phyloP scores from a whole-genome alignment of 2,329 filamentous ascomycete genomes.

The Cercospora janseana region DNA sequence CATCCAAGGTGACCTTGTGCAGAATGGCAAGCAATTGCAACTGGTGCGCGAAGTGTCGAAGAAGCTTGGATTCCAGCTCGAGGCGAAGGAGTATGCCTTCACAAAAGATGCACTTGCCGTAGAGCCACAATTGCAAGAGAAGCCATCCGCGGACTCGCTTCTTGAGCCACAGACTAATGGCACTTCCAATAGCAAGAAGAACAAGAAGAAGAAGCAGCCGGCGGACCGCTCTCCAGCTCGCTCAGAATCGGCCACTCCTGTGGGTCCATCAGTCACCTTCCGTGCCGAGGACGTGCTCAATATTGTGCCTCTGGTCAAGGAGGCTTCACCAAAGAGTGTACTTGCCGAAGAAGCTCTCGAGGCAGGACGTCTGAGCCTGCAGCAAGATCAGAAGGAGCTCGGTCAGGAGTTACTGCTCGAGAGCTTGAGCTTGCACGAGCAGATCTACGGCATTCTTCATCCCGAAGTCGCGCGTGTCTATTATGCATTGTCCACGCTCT shows the following conservation, averaged over 20 bases:
- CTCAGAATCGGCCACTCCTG: slow-evolving; percentile 41
- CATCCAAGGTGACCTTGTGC: slow-evolving; percentile 66
- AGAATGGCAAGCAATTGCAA: slow-evolving; percentile 70
- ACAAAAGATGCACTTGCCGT: slow-evolving; percentile 40
- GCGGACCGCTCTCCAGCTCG: slow-evolving; percentile 51
- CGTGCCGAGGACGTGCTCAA: slow-evolving; percentile 82
- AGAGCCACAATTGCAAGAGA: slow-evolving; percentile 27
- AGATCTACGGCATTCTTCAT: slow-evolving; percentile 96
- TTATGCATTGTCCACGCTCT: slow-evolving; percentile 90
- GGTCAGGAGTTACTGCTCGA: slow-evolving; percentile 95
- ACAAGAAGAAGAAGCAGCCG: slow-evolving; percentile 60
- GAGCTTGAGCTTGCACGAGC: slow-evolving; percentile 91
- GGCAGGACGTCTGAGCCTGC: slow-evolving; percentile 91
- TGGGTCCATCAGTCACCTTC: slow-evolving; percentile 62
- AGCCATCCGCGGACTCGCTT: slow-evolving; percentile 34
- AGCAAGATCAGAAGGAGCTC: slow-evolving; percentile 91
- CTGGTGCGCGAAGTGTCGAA: slow-evolving; percentile 83
- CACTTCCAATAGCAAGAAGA: slow-evolving; percentile 40
- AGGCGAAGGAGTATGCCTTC: slow-evolving; percentile 74
- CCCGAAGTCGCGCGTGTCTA: slow-evolving; percentile 95
- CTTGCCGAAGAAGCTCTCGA: slow-evolving; percentile 95
- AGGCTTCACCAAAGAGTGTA: slow-evolving; percentile 84
- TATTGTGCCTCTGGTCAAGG: slow-evolving; percentile 91
- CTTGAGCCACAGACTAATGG: slow-evolving; percentile 38
- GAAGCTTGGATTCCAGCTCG: slow-evolving; percentile 86